Conservation (phyloP, 129 eudicot genomes). For the Flaveria robusta region DNA sequence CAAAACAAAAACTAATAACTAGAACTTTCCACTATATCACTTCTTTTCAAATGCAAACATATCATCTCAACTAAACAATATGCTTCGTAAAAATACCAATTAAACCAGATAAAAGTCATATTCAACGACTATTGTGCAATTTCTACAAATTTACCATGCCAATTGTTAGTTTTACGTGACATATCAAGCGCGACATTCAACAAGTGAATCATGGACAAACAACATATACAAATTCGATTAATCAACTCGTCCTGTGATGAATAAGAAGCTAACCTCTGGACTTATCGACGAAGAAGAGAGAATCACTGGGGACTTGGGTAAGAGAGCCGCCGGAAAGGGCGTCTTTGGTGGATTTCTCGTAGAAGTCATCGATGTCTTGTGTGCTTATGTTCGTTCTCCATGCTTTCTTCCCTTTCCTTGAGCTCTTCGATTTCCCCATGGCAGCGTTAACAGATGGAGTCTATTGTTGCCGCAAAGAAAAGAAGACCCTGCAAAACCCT, state of each 20-base stretch:
- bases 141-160: no score
- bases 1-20: no score
- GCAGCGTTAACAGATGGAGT: neutral
- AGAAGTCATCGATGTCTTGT: slow-evolving; percentile 69
- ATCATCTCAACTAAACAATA: neutral
- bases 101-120: neutral
- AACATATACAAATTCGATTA: neutral
- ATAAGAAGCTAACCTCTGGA: slow-evolving; percentile 54
- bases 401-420: slow-evolving; percentile 81
- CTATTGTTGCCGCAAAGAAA: slow-evolving; percentile 28
- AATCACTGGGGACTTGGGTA: slow-evolving; percentile 54
- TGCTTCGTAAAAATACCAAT: neutral
- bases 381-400: slow-evolving; percentile 91
- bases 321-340: slow-evolving; percentile 89
- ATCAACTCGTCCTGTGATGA: neutral
- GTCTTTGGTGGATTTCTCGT: slow-evolving; percentile 75
- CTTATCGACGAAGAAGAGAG: slow-evolving; percentile 76
- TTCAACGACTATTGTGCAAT: neutral
- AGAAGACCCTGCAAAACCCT: slow-evolving; percentile 27
- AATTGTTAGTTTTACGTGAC: neutral
- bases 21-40: neutral
- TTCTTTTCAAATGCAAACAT: neutral
- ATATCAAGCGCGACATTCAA: neutral
- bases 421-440: slow-evolving; percentile 74
- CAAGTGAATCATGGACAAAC: no score